Evolutionary conservation across 208 protist genomes (phyloP), one percentile per base, ranked within the genome.

Genomic region (Trichomonas vaginalis): DNA sequence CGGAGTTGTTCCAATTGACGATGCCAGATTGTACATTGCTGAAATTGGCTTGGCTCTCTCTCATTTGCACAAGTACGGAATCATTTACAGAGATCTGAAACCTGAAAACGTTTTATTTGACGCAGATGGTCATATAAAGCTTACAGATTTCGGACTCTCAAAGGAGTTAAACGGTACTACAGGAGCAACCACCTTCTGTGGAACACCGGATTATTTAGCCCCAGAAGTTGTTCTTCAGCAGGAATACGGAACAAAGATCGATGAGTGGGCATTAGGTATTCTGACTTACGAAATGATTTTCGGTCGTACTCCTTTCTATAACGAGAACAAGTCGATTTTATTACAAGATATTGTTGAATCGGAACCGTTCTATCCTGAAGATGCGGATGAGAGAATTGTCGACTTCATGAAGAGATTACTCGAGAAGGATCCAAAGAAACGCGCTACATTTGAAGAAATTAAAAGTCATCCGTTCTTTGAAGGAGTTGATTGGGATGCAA

Each of bases 241-340:
- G n/a, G 45, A 39, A 40, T 62, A 62, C n/a, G 39, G 42, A 21
- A 42, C 48, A 35, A 6, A 3, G 17, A 56, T 61, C 12, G 87
- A 95, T 61, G 40, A 35, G 15, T 95, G 87, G 87, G 87, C 87
- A n/a, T n/a, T 95, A 61, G 87, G 87, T 21, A 95, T 95, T 95
- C 37, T 95, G 6, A 61, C 32, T 39, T 95, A 61, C 39, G 87
- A 95, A 56, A 48, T 95, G 42, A 95, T 95, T 40, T 40, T 61
- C 10, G 87, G 87, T 35, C 35, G 32, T 56, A 61, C 87, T 62
- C 87, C 87, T 40, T 95, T 95, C n/a, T 95, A 56, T 42, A 10
- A 95, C 39, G 46, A 95, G 39, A 61, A 95, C 45, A 95, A 48
- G 6, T 35, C 27, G 17, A 49, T n/a, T 40, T 14, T 95, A 8